Percentiles rank a stretch among this genome's conserved stretches.
Evolutionary conservation across 2,329 filamentous ascomycete species (phyloP).

Genomic region (Graphilbum ipis-grandicollis): DNA sequence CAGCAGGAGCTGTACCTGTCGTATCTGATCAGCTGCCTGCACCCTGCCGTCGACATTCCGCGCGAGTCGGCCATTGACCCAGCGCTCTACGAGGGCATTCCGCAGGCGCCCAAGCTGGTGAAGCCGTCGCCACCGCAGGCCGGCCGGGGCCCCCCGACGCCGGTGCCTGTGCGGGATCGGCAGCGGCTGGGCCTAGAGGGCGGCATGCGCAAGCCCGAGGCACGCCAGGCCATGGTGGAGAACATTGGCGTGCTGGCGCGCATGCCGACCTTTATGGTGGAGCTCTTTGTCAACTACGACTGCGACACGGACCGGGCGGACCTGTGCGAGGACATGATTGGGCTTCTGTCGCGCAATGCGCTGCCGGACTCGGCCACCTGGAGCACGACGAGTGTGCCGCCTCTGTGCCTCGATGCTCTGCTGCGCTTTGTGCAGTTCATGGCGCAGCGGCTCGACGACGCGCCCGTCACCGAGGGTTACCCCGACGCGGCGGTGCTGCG

Average conservation of each 20-base stretch:
- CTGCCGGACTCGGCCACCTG: slow-evolving; percentile 94
- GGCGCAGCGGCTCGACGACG: slow-evolving; percentile 65
- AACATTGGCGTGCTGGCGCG: slow-evolving; percentile 80
- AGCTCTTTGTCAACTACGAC: slow-evolving; percentile 96
- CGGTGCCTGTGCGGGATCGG: slow-evolving; percentile 79
- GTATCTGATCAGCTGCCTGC: slow-evolving; percentile 84
- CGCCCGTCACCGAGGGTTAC: slow-evolving; percentile 44
- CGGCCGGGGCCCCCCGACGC: slow-evolving; percentile 69
- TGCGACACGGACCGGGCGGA: slow-evolving; percentile 85
- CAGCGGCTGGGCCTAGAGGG: slow-evolving; percentile 88
- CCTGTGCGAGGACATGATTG: slow-evolving; percentile 88
- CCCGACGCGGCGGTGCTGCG: slow-evolving; percentile 48
- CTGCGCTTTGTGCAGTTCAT: slow-evolving; percentile 85
- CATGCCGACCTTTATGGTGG: slow-evolving; percentile 87
- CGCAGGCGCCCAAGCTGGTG: slow-evolving; percentile 73
- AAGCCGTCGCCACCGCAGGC: slow-evolving; percentile 59
- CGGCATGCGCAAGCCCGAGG: slow-evolving; percentile 80
- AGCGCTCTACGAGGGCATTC: slow-evolving; percentile 79
- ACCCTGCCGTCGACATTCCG: slow-evolving; percentile 88
- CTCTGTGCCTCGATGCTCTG: slow-evolving; percentile 80
- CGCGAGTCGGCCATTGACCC: slow-evolving; percentile 81
- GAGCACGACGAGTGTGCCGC: slow-evolving; percentile 97
- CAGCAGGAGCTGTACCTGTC: slow-evolving; percentile 94
- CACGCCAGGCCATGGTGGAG: slow-evolving; percentile 95
- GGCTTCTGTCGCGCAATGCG: slow-evolving; percentile 79